Evolutionary conservation across 768 basidiomycete species (phyloP), one percentile per base, ranked within the genome.

Genomic region (Podaxis sp.): DNA sequence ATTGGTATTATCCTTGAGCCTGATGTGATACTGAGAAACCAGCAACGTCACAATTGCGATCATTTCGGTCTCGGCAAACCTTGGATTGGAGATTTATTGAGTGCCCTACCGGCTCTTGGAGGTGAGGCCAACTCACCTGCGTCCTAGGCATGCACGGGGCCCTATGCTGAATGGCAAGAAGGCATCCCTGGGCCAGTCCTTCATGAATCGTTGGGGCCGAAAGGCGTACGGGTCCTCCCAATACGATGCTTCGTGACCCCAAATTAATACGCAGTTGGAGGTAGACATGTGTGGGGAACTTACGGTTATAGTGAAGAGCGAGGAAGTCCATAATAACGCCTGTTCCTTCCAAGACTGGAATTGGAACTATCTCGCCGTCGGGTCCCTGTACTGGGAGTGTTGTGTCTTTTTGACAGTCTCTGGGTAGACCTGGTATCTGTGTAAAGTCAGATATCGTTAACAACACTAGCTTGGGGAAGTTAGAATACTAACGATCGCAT

Each of bases 141-240:
- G 71, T 8, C 46, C 57, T 12, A 59, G 17, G 27, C 50, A 52
- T 15, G 37, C 50, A 36, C 47, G 47, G n/a, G 46, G 11, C 7
- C 50, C 66, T 9, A 40, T 53, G 22, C 63, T 64, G 33, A 66
- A 66, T 9, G 66, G 66, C 13, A 66, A 9, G 47, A 64, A 66
- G 2, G 66, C 66, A 25, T 66, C 66, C 9, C 59, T 55, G 27
- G 53, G 47, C 52, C 63, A 66, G 25, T 65, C 65, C 5, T 56
- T 46, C 37, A 66, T 19, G 63, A 66, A 66, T 15, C 66, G 59
- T 17, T 58, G 47, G 13, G 66, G 66, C 36, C 70, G 75, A 69
- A 85, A 86, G 4, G 63, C 65, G 33, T 80, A 64, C 2, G 84
- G 84, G 53, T 85, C 77, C 54, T 80, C 69, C 84, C 85, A 86